Conservation (phyloP, 371 early-diverging fungal genomes). For the Mucor plumbeus region DNA sequence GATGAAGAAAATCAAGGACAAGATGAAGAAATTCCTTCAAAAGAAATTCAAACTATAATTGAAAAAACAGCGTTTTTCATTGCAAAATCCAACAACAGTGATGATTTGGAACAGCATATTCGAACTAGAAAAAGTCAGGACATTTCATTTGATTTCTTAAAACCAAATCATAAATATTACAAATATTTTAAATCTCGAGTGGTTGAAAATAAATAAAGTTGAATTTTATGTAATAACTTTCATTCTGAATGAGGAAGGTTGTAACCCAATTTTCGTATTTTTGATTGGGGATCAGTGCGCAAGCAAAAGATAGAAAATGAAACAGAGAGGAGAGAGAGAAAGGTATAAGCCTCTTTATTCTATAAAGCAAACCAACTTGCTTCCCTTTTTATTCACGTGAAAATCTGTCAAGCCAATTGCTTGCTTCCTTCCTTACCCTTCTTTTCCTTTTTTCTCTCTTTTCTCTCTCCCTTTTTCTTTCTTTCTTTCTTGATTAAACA, state of each 20-base stretch:
- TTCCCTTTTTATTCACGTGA: not conserved
- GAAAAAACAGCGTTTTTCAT: not conserved
- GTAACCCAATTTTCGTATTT: not conserved
- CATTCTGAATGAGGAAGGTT: not conserved
- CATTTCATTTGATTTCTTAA: not conserved
- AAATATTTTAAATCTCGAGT: not conserved
- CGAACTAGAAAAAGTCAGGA: not conserved
- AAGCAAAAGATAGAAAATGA: not conserved
- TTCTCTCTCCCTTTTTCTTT: not conserved
- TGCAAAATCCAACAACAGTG: not conserved
- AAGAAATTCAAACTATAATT: not conserved
- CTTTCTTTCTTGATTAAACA: not conserved
- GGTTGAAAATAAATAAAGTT: not conserved
- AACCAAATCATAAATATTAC: not conserved
- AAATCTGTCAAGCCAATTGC: conserved; percentile 7
- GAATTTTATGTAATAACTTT: not conserved
- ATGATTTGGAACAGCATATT: not conserved
- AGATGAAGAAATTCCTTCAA: not conserved
- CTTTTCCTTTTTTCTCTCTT: not conserved
- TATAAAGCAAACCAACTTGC: not conserved
- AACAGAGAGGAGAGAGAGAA: too few species aligned
- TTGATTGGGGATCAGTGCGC: conserved; percentile 4
- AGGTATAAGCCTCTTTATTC: not conserved
- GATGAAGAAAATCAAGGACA: too few species aligned
- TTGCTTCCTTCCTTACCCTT: not conserved